Evolutionary conservation across 257 asterid genomes (phyloP), one percentile per base, ranked within the genome.

Genomic region (Nicotiana knightiana): DNA sequence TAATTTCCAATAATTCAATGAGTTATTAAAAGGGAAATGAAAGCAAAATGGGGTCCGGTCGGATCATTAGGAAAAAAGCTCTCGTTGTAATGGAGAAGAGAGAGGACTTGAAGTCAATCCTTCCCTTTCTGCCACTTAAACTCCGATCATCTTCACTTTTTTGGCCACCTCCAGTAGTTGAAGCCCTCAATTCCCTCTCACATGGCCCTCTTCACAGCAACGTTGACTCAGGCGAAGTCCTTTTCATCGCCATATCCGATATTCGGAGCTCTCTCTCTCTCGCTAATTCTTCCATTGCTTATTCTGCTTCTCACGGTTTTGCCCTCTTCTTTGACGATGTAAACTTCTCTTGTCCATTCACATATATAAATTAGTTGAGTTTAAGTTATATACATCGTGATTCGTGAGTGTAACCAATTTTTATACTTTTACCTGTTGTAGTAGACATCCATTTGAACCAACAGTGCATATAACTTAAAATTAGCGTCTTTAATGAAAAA

Each of bases 311-410:
- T 26, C 88, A 86, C 39, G 99, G 98, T 32, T 86, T 89, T 71
- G 82, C 94, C 18, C 87, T 90, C 80, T 95, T 90, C 91, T 92
- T 95, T 78, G 93, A 95, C 81, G 91, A 91, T 68, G 99, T 95
- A 82, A 88, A 88, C 77, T 55, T 24, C 46, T 24, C 4, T 1
- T 46, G 2, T 16, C n/a, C 61, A 16, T 55, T 17, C 59, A 55
- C 61, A 15, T 55, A 43, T 2, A 9, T 8, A 43, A 43, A 43
- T 43, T 9, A 43, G 33, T 32, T 43, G 51, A 43, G 51, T 43
- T 43, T 8, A 43, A 43, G 48, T 39, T 39, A 39, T 39, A 43
- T 43, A 43, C 48, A 39, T 39, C 30, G 30, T 28, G 30, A 28
- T 1, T 28, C 30, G 30, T 28, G 30, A 28, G 30, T 28, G 30